These are phyloP conservation scores for Sporothrix luriei DNA, from an alignment of 2,329 filamentous ascomycete species.

Conservation along the genomic window DNA sequence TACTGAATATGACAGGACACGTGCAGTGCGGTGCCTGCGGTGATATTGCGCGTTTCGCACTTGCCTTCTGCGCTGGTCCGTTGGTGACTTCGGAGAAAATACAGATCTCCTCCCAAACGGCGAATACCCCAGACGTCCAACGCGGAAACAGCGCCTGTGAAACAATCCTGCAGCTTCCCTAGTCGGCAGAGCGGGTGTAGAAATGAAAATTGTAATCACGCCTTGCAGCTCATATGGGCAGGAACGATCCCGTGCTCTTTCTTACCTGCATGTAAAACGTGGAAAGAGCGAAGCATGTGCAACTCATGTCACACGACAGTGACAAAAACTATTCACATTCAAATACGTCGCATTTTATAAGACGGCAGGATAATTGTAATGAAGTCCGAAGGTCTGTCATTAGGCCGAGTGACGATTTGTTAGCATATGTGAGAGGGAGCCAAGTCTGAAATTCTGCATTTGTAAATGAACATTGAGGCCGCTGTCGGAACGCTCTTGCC, in stretches of 20 bases:
- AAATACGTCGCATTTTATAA: background rate
- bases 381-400: background rate
- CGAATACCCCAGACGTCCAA: background rate
- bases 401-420: background rate
- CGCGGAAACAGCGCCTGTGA: conserved; percentile 5
- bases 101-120: background rate
- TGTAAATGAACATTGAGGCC: conserved; percentile 5
- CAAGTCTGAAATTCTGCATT: background rate
- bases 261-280: background rate
- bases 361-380: conserved; percentile 5
- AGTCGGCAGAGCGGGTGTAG: background rate
- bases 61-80: conserved; percentile 10
- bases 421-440: background rate
- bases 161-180: background rate
- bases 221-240: background rate
- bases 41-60: background rate
- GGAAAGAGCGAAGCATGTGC: conserved; percentile 13
- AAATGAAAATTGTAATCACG: background rate
- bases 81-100: conserved; percentile 8
- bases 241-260: background rate
- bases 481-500: conserved; percentile 19
- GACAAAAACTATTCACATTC: background rate
- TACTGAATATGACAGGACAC: background rate
- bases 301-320: background rate
- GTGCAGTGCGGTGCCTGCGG: background rate